Conservation (phyloP, 169 alveolate genomes). For the Plasmodium cynomolgi region DNA sequence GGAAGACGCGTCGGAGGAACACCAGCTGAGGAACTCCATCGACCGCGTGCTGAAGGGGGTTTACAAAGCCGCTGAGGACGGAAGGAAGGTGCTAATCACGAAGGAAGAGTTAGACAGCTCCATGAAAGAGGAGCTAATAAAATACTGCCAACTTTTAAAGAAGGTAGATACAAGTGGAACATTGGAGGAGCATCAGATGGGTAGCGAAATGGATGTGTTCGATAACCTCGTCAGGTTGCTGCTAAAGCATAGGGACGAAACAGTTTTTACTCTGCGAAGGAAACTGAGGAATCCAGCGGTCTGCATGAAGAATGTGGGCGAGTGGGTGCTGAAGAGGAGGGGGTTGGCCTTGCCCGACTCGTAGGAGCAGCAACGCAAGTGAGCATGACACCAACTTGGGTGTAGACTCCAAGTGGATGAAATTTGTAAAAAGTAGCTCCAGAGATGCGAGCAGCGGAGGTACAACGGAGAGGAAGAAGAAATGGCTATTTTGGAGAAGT, state of each 20-base stretch:
- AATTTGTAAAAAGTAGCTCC: not conserved
- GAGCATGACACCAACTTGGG: not conserved
- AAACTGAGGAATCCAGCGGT: conserved; percentile 46
- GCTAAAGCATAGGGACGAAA: not conserved
- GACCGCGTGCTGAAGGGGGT: not conserved
- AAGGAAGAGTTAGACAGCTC: not conserved
- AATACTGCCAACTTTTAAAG: not conserved
- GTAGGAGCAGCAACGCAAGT: not conserved
- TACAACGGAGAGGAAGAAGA: conserved; percentile 13
- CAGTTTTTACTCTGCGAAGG: not conserved
- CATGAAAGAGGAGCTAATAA: not conserved
- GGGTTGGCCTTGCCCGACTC: conserved; percentile 36
- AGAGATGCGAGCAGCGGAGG: not conserved
- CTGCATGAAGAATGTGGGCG: conserved; percentile 47
- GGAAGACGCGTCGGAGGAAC: no score
- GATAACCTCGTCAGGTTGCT: not conserved
- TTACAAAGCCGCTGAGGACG: not conserved
- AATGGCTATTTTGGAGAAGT: not conserved
- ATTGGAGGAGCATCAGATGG: not conserved
- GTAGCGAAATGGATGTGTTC: not conserved
- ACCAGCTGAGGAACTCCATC: not conserved
- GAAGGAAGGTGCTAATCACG: not conserved
- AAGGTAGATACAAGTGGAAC: conserved; percentile 8
- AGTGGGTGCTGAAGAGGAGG: conserved; percentile 39
- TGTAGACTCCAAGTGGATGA: not conserved